Conservation (phyloP, 495 filamentous ascomycete genomes). For the Talaromyces trachyspermus region DNA sequence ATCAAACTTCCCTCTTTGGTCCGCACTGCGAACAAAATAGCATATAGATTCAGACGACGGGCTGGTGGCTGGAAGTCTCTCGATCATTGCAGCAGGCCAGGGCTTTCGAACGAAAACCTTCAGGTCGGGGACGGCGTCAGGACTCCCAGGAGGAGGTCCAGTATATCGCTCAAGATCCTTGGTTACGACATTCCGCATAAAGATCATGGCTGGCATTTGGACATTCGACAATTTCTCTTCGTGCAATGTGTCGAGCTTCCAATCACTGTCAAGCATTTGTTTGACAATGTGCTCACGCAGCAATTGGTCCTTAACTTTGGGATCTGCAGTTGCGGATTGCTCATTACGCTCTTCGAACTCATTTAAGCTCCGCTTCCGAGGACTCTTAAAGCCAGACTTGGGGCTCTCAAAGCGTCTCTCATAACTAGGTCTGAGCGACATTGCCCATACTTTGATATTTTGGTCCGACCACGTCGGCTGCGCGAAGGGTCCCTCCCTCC, state of each 20-base stretch:
- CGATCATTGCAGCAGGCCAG: conserved; percentile 69
- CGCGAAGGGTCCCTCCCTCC: conserved; percentile 26
- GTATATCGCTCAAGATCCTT: conserved; percentile 57
- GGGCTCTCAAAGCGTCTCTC: conserved; percentile 3
- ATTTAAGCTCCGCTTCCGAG: conserved; percentile 56
- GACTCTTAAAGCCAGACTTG: conserved; percentile 21
- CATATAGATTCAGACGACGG: conserved; percentile 62
- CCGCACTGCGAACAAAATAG: conserved; percentile 73
- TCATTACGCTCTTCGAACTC: conserved; percentile 37
- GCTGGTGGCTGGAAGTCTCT: conserved; percentile 55
- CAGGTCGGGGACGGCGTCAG: conserved; percentile 48
- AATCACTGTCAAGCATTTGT: conserved; percentile 77
- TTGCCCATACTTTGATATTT: conserved; percentile 74
- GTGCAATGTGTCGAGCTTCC: conserved; percentile 60
- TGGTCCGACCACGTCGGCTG: conserved; percentile 66
- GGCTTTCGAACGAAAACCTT: conserved; percentile 69
- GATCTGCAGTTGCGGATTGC: background rate
- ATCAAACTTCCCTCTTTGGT: conserved; percentile 73
- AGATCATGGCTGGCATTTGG: conserved; percentile 59
- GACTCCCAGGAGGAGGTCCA: conserved; percentile 52
- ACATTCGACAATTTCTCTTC: conserved; percentile 60
- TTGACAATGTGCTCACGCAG: conserved; percentile 54
- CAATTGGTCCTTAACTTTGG: conserved; percentile 34
- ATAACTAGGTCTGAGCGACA: conserved; percentile 45
- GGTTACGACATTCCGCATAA: conserved; percentile 56